Percentiles rank a stretch among this genome's conserved stretches.
phyloP scores from a whole-genome alignment of 2,329 filamentous ascomycete genomes.

The Hypoxylon sp. region DNA sequence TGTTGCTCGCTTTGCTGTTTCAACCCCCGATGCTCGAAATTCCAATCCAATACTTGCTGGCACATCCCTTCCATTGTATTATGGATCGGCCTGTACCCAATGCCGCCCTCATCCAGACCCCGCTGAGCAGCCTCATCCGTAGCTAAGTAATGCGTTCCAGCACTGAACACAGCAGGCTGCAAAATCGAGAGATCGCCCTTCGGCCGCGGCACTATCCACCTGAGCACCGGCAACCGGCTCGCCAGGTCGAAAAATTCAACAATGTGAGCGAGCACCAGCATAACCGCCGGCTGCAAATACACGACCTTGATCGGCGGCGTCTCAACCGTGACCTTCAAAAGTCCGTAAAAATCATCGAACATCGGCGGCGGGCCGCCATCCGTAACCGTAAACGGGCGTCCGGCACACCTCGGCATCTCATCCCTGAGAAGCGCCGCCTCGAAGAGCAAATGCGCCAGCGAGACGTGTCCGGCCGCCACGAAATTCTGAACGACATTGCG shows the following conservation, averaged over 20 bases:
- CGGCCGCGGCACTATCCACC: slow-evolving; percentile 56
- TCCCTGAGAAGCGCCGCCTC: slow-evolving; percentile 64
- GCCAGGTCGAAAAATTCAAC: slow-evolving; percentile 57
- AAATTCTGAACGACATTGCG: slow-evolving; percentile 64
- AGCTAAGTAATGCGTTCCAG: slow-evolving; percentile 56
- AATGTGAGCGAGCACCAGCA: slow-evolving; percentile 58
- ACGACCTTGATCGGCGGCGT: slow-evolving; percentile 53
- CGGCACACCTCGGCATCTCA: slow-evolving; percentile 56
- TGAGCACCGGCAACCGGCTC: slow-evolving; percentile 47
- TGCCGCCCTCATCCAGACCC: slow-evolving; percentile 57
- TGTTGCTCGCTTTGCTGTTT: background rate
- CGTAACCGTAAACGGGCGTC: slow-evolving; percentile 65
- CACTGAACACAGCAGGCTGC: slow-evolving; percentile 59
- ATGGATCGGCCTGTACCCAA: slow-evolving; percentile 59
- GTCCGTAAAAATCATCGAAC: slow-evolving; percentile 59
- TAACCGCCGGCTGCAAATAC: slow-evolving; percentile 55
- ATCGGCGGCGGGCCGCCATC: slow-evolving; percentile 63
- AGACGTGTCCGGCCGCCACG: slow-evolving; percentile 66
- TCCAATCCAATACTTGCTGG: slow-evolving; percentile 60
- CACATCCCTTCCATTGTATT: slow-evolving; percentile 61
- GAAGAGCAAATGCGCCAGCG: slow-evolving; percentile 67
- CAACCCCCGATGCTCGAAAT: slow-evolving; percentile 49
- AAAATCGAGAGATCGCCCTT: slow-evolving; percentile 56
- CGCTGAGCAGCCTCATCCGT: slow-evolving; percentile 58
- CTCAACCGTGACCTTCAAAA: slow-evolving; percentile 52